These are phyloP conservation scores for Triticum turgidum DNA, from an alignment of 176 grass and related monocot genomes.

Conservation along the genomic window DNA sequence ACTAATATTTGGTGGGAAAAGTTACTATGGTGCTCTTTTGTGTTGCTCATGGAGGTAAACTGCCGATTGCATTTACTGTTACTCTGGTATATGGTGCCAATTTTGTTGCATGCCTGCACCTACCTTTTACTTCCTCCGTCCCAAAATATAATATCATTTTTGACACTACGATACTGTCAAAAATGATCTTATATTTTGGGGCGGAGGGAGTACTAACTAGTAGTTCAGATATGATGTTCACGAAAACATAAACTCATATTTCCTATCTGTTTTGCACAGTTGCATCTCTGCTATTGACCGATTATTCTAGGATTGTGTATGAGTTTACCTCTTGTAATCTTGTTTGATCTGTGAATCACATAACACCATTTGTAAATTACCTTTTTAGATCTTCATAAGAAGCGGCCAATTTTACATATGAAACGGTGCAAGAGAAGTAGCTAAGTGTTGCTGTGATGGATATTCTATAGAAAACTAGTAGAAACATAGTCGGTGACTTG, in stretches of 20 bases:
- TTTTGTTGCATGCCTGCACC: not conserved
- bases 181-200: no score
- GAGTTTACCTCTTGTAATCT: not conserved
- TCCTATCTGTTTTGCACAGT: slow-evolving; percentile 12
- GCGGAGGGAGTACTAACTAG: no score
- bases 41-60: slow-evolving; percentile 97
- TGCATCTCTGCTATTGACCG: not conserved
- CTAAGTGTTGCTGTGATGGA: slow-evolving; percentile 1
- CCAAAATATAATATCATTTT: no score
- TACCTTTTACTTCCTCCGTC: not conserved
- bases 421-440: not conserved
- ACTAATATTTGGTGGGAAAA: slow-evolving; percentile 96
- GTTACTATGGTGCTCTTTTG: slow-evolving; percentile 93
- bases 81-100: slow-evolving; percentile 3
- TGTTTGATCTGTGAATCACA: slow-evolving; percentile 22
- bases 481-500: not conserved
- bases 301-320: not conserved
- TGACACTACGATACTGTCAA: no score
- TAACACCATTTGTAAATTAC: slow-evolving; percentile 1
- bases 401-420: not conserved
- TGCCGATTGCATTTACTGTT: slow-evolving; percentile 29
- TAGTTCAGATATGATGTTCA: slow-evolving; percentile 15
- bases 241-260: not conserved
- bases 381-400: slow-evolving; percentile 4
- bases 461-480: not conserved